These are phyloP conservation scores for Fomitopsis palustris DNA, from an alignment of 1,284 basidiomycete genomes.

Conservation along the genomic window DNA sequence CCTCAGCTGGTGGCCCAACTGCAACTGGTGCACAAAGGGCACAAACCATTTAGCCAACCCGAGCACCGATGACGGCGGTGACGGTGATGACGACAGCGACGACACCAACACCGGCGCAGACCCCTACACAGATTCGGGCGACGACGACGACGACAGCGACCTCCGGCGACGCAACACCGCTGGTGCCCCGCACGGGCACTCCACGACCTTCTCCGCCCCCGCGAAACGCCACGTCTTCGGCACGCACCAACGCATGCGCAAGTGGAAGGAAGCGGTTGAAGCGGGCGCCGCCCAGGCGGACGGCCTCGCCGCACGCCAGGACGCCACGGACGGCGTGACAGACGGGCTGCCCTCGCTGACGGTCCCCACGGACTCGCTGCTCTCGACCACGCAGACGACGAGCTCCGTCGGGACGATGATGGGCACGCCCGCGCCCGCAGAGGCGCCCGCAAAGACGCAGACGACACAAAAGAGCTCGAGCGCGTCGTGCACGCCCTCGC, in stretches of 20 bases:
- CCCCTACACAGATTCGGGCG: conserved; percentile 1
- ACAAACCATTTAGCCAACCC: conserved; percentile 26
- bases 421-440: conserved; percentile 26
- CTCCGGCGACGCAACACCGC: not conserved
- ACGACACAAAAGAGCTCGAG: conserved; percentile 4
- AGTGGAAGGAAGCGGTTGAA: conserved; percentile 1
- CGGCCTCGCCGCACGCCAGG: not conserved
- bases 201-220: not conserved
- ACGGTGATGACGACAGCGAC: conserved; percentile 3
- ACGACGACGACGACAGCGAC: conserved; percentile 13
- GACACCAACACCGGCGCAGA: conserved; percentile 6
- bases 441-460: conserved; percentile 26
- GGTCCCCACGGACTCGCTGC: conserved; percentile 1
- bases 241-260: conserved; percentile 17
- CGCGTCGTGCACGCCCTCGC: conserved; percentile 33
- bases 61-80: conserved; percentile 11
- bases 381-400: conserved; percentile 9
- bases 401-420: conserved; percentile 15
- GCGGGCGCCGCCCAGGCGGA: not conserved
- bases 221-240: conserved; percentile 1
- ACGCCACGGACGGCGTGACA: not conserved
- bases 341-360: conserved; percentile 9
- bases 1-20: conserved; percentile 59
- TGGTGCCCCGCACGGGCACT: not conserved
- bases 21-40: conserved; percentile 35